phyloP scores from a whole-genome alignment of 163 green algal species.

The Trebouxia gelatinosa region DNA sequence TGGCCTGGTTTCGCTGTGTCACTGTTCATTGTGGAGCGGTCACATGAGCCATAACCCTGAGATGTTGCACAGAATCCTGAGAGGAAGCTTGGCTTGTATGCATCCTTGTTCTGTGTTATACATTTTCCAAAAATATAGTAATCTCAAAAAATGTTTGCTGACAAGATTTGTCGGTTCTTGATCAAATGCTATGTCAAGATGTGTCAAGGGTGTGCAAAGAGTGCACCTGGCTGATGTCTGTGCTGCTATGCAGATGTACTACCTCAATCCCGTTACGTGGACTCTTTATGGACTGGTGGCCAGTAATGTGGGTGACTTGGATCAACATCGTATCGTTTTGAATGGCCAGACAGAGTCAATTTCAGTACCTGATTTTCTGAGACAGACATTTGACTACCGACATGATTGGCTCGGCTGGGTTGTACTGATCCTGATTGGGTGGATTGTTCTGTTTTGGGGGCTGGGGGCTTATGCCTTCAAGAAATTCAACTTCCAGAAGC shows the following conservation, averaged over 20 bases:
- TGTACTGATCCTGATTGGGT: constrained; percentile 50
- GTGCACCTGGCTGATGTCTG: constrained; percentile 1
- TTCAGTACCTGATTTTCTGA: constrained; percentile 40
- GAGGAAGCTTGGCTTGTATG: no score
- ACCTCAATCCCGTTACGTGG: constrained; percentile 41
- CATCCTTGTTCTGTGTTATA: no score
- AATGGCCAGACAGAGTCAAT: background rate
- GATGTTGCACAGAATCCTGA: no score
- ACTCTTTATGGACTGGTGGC: constrained; percentile 45
- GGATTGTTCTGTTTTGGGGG: constrained; percentile 37
- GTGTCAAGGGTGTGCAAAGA: no score
- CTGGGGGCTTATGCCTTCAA: constrained; percentile 34
- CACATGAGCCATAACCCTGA: no score
- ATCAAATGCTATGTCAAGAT: no score
- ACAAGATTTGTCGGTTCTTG: no score
- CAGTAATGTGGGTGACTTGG: constrained; percentile 50
- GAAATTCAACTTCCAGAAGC: constrained; percentile 61
- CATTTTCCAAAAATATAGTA: no score
- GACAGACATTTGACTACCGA: constrained; percentile 49
- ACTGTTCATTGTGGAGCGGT: no score
- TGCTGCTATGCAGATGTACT: constrained; percentile 35
- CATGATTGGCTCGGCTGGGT: constrained; percentile 48
- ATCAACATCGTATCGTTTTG: constrained; percentile 27
- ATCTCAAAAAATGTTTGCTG: no score
- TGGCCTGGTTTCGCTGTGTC: no score